Percentiles rank a stretch among this genome's conserved stretches.
These are phyloP conservation scores for Vitis rupestris DNA, from an alignment of 164 flowering plant genomes.

Conservation along the genomic window DNA sequence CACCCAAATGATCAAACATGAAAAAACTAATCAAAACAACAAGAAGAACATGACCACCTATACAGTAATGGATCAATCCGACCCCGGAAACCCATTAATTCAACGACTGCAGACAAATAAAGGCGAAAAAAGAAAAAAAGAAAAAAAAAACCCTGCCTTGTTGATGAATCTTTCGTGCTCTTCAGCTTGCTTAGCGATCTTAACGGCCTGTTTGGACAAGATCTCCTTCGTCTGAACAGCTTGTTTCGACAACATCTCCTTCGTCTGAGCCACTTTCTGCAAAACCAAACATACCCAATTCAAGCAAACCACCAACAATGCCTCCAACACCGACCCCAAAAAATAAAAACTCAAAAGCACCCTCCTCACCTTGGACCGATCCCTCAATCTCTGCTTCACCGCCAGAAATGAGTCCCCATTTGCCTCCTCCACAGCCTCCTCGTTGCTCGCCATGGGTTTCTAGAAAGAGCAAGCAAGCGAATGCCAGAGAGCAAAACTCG, in stretches of 20 bases:
- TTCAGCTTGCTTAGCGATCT: slow-evolving; percentile 91
- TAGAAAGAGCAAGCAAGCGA: neutral
- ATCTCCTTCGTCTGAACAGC: slow-evolving; percentile 76
- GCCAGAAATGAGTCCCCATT: slow-evolving; percentile 39
- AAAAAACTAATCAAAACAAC: neutral
- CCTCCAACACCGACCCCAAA: neutral
- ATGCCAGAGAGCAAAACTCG: neutral
- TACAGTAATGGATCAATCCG: neutral
- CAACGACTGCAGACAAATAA: neutral
- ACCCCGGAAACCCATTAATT: neutral
- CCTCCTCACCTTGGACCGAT: slow-evolving; percentile 55
- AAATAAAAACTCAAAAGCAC: neutral
- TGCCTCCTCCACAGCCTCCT: slow-evolving; percentile 38
- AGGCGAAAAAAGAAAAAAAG: neutral
- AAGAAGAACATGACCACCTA: neutral
- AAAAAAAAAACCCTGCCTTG: slow-evolving; percentile 45
- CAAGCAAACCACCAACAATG: neutral
- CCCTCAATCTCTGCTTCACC: slow-evolving; percentile 48
- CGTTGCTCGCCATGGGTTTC: slow-evolving; percentile 37
- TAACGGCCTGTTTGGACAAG: slow-evolving; percentile 80
- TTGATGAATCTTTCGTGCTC: slow-evolving; percentile 88
- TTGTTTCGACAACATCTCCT: slow-evolving; percentile 72
- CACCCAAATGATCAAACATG: slow-evolving; percentile 4
- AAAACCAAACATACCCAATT: slow-evolving; percentile 22
- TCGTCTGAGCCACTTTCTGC: slow-evolving; percentile 80